Evolutionary conservation across 2,329 filamentous ascomycete genomes (phyloP), one percentile per base, ranked within the genome.

Genomic region (Colletotrichum falcatum): DNA sequence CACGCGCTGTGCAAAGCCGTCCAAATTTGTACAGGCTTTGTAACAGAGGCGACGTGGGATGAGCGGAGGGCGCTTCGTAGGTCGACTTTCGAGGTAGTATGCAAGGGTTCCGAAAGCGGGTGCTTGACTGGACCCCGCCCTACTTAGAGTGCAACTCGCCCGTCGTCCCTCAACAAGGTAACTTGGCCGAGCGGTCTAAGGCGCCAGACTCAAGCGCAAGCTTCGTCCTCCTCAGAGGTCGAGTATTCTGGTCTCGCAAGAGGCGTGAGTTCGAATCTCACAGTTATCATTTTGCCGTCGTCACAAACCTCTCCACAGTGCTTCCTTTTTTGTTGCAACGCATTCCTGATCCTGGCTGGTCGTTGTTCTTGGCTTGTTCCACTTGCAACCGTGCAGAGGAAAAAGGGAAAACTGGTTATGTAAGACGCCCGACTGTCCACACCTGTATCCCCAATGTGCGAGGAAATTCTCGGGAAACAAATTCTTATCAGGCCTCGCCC

Each of bases 241-340:
- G 59, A 28, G 59, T 51, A 61, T 61, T 61, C 59, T 61, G 59
- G 59, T 61, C 59, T 61, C 59, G 59, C 59, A 61, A 61, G 59
- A 61, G 59, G 59, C 59, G 59, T 61, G 59, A 61, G 59, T 61
- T 61, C 59, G 59, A 61, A 61, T 61, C 59, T 61, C 59, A 61
- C 59, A 61, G 59, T 61, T 61, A 61, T 61, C 59, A 61, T 61
- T 61, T 39, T 33, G 9, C n/a, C 5, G 33, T 35, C 20, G 1
- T 9, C 16, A 4, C 16, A 7, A 9, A 5, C 9, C 23, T 28
- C 3, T 4, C 1, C n/a, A n/a, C n/a, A n/a, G n/a, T 14, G 18
- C 11, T 18, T 18, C 6, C 1, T 20, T 12, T 53, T 33, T 33
- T 53, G 23, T 4, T 14, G 23, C 23, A 8, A 16, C 46, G 5